phyloP scores from a whole-genome alignment of 768 basidiomycete genomes.

The Auriscalpium orientale region DNA sequence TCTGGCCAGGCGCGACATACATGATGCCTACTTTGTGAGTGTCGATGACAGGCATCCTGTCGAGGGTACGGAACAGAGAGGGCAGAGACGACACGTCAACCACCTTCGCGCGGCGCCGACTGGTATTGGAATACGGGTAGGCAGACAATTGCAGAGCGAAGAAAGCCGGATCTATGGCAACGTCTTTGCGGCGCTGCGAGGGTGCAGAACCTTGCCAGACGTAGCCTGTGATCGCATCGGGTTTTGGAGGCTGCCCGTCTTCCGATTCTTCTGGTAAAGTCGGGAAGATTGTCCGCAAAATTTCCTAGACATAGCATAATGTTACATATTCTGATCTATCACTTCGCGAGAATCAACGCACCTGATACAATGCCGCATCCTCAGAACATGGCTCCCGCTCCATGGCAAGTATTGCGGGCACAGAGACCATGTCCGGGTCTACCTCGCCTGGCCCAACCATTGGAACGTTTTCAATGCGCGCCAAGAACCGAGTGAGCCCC shows the following conservation, averaged over 20 bases:
- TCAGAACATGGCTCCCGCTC: slow-evolving; percentile 36
- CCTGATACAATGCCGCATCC: slow-evolving; percentile 16
- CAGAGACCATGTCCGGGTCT: slow-evolving; percentile 65
- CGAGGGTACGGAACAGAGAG: slow-evolving; percentile 59
- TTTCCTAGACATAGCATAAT: slow-evolving; percentile 4
- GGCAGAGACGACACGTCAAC: slow-evolving; percentile 47
- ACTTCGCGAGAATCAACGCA: slow-evolving; percentile 1
- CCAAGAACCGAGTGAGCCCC: slow-evolving; percentile 78
- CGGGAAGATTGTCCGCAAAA: slow-evolving; percentile 7
- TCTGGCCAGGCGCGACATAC: slow-evolving; percentile 92
- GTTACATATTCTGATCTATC: background rate
- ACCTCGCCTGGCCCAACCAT: slow-evolving; percentile 80
- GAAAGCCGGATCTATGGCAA: slow-evolving; percentile 78
- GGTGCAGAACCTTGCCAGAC: slow-evolving; percentile 85
- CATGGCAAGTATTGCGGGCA: slow-evolving; percentile 68
- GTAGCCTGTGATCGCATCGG: slow-evolving; percentile 75
- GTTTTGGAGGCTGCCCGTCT: slow-evolving; percentile 29
- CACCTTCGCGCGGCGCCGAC: slow-evolving; percentile 38
- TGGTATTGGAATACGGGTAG: slow-evolving; percentile 48
- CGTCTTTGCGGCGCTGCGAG: slow-evolving; percentile 83
- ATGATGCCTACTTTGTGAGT: slow-evolving; percentile 95
- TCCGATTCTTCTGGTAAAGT: slow-evolving; percentile 8
- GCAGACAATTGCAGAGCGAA: slow-evolving; percentile 82
- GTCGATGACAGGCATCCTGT: slow-evolving; percentile 89
- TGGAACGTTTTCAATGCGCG: slow-evolving; percentile 83